Base-by-base conservation (phyloP, 495 filamentous ascomycete genomes). In the Ramalina intermedia region DNA sequence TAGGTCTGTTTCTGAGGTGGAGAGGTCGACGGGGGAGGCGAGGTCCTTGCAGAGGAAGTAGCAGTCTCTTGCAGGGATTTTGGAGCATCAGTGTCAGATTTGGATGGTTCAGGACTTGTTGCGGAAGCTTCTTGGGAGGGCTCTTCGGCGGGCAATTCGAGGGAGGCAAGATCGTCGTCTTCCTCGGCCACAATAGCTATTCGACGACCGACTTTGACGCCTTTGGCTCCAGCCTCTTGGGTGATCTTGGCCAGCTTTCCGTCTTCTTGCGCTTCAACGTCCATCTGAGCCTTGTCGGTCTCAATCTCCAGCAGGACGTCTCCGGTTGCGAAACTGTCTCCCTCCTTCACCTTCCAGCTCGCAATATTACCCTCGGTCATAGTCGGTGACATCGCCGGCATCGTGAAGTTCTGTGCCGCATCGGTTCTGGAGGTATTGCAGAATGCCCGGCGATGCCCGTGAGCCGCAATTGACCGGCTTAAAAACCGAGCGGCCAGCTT, bases 281-380 rank as follows among this genome's bases (percentile, higher is more conserved):
- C 85, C 82, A 90, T 90, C 37, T 82, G 81, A 17, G 85, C 85
- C 67, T 90, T 90, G 63, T 90, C 85, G 24, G 85, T 90, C 66
- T 90, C 85, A 59, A 90, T 86, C 62, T 90, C 85, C 29, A 90
- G 72, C 12, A 90, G 68, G 20, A 88, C 85, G 62, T 90, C 85
- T 35, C 85, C 85, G 47, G 84, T 80, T 0, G 71, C 64, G 63
- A 84, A 90, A 37, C 76, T 73, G 47, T 85, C 83, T 55, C 66
- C 83, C 67, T 88, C 85, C 56, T 84, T 85, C 39, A 88, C 67
- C 56, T 74, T 81, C 84, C 84, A 89, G 46, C 58, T 72, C 20
- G 80, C 71, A 55, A 89, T 88, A 57, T 85, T 85, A 21, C 84
- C 84, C 61, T 89, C 84, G 38, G 84, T 89, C 84, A 89, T 89